Base-by-base conservation (phyloP, 2,329 filamentous ascomycete genomes). In the Pestalotiopsis sp. region DNA sequence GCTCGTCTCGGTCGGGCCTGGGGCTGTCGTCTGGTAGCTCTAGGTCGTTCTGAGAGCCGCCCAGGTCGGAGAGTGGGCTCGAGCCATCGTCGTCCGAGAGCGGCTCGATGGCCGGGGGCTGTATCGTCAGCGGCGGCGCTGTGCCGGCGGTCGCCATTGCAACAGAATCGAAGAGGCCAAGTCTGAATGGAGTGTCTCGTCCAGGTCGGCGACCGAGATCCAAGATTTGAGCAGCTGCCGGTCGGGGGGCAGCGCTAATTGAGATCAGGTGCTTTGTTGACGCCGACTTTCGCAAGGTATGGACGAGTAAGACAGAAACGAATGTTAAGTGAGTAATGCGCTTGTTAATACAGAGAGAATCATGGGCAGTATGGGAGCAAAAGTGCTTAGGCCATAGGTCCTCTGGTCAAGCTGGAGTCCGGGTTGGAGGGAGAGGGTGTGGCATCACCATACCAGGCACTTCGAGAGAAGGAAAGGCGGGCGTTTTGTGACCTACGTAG, bases 61-160 rank as follows among this genome's bases (percentile, higher is more conserved):
- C 94, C 68, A 97, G 93, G 75, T 98, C 95, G 83, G 94, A 98
- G 74, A 98, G 86, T 76, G 94, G 96, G 80, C 95, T 98, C 52
- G 95, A 98, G 66, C 92, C 93, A 75, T 91, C 90, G 74, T 88
- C 87, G 71, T 83, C 83, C 75, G 87, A 87, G 72, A 82, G 81
- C 64, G 80, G 76, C 69, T 83, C 80, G 71, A 82, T 81, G 69
- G 77, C 77, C 65, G 86, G 84, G 70, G 85, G 83, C 74, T 84
- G 83, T 72, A 84, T 84, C 74, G 83, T 81, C 74, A 83, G 80
- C 77, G 86, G 81, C 75, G 83, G 83, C 76, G 84, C 84, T 73
- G 81, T 80, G 71, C 82, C 81, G 77, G 78, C 79, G 61, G 86
- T 84, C 75, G 86, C 85, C 87, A 90, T 90, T 66, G 73, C 72